Conservation (phyloP, 495 filamentous ascomycete species). For the Cercophora scortea region DNA sequence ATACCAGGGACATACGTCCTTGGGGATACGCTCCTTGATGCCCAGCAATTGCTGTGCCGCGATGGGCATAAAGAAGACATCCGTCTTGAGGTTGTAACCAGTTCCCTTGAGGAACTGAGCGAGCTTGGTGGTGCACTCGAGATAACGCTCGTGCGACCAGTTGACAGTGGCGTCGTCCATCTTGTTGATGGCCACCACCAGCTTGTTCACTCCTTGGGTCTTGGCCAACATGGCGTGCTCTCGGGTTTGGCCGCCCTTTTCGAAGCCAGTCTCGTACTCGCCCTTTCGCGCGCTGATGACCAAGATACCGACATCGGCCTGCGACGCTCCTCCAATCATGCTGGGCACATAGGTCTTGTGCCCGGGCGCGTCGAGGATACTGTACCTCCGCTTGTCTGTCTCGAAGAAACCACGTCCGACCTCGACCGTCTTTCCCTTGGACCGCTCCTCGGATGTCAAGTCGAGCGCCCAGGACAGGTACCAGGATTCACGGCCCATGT, state of each 20-base stretch:
- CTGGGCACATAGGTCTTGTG: slow-evolving; percentile 94
- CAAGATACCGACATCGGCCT: slow-evolving; percentile 91
- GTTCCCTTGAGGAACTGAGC: slow-evolving; percentile 78
- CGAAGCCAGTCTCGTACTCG: slow-evolving; percentile 99
- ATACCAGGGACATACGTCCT: slow-evolving; percentile 73
- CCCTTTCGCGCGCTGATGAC: slow-evolving; percentile 97
- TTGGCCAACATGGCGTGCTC: slow-evolving; percentile 96
- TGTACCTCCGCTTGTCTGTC: slow-evolving; percentile 80
- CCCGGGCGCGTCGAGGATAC: slow-evolving; percentile 90
- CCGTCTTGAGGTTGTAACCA: slow-evolving; percentile 86
- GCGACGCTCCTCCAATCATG: slow-evolving; percentile 92
- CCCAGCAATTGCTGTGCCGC: slow-evolving; percentile 77
- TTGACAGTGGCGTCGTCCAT: slow-evolving; percentile 97
- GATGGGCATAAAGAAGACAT: slow-evolving; percentile 93
- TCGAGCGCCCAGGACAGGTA: slow-evolving; percentile 97
- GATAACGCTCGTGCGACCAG: slow-evolving; percentile 87
- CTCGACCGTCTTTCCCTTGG: slow-evolving; percentile 98
- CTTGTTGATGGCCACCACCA: slow-evolving; percentile 92
- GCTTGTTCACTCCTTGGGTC: slow-evolving; percentile 95
- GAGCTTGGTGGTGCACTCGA: slow-evolving; percentile 88
- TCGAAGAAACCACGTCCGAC: slow-evolving; percentile 96
- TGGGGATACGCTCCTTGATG: slow-evolving; percentile 81
- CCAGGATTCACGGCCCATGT: slow-evolving; percentile 93
- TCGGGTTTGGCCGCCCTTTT: slow-evolving; percentile 94
- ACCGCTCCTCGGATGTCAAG: slow-evolving; percentile 88